Evolutionary conservation across 2,329 filamentous ascomycete species (phyloP), one percentile per base, ranked within the genome.

Genomic region (Alternaria tenuissima): DNA sequence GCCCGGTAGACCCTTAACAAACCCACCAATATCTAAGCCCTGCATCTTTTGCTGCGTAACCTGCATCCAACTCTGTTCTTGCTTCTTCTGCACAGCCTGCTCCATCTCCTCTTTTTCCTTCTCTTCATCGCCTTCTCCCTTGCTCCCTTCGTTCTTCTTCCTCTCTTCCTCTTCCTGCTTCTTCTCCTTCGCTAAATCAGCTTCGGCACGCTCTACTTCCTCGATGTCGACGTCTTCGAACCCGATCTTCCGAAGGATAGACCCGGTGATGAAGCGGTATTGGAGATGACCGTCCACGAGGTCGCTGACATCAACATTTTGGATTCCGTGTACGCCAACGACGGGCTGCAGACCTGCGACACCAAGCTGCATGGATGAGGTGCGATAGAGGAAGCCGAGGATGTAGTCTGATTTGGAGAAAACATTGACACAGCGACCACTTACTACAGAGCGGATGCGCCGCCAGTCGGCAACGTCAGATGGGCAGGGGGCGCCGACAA

Each of bases 401-500:
- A 97, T 88, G 71, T 92, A 91, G 78, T 97, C 94, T 61, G 95
- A 94, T 53, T 90, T 88, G 2, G 92, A 94, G 79, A 90, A 97
- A 8, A 94, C 92, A 69, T 97, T 97, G 69, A 96, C 90, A 7
- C 97, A 84, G 58, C 91, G 87, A 3, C 94, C 93, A 2, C 89
- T 87, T 0, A 96, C 93, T 0, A 94, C 92, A 44, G 87, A 88
- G 30, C 92, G 87, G 66, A 96, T 87, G 38, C 87, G 83, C 44
- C 89, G 86, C 94, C 94, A 97, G 67, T 93, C 88, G 1, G 84
- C 84, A 0, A 86, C 79, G 44, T 90, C 86, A 0, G 90, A 91
- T 0, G 94, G 92, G 0, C 90, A 88, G 0, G 94, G 92, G 0
- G 92, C 86, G 3, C 94, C 94, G 58, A 97, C 91, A 6, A 97